Percentiles rank a stretch among this genome's conserved stretches.
These are phyloP conservation scores for Oryza glaberrima DNA, from an alignment of 176 grass and related monocot genomes.

Conservation along the genomic window DNA sequence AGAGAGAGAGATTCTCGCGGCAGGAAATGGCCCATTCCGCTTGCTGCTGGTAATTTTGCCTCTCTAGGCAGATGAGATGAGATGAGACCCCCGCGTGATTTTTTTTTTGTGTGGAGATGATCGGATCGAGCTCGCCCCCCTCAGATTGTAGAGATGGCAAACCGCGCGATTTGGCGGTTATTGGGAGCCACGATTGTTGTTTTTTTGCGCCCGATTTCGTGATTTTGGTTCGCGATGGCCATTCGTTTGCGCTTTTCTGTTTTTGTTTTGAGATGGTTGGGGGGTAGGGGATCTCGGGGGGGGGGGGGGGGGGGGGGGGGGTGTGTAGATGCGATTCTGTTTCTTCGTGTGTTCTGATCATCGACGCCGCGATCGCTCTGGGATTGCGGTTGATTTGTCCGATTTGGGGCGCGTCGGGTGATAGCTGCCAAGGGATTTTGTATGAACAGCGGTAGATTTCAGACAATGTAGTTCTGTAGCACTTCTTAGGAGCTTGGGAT, in stretches of 20 bases:
- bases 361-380: background rate
- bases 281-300: conserved; percentile 12
- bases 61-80: background rate
- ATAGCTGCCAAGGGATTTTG: background rate
- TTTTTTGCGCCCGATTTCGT: background rate
- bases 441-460: background rate
- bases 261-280: background rate
- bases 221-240: background rate
- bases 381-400: conserved; percentile 10
- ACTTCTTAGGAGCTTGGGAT: background rate
- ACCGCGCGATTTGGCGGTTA: background rate
- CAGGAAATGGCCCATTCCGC: conserved; percentile 18
- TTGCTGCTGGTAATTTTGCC: conserved; percentile 28
- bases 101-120: background rate
- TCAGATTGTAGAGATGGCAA: background rate
- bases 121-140: background rate
- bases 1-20: background rate
- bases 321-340: background rate
- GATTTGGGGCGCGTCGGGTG: background rate
- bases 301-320: background rate
- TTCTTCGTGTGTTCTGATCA: background rate
- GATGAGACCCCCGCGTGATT: background rate
- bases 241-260: background rate
- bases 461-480: background rate
- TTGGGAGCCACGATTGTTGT: background rate